Base-by-base conservation (phyloP, 1,284 basidiomycete species). In the Paramarasmius palmivorus region DNA sequence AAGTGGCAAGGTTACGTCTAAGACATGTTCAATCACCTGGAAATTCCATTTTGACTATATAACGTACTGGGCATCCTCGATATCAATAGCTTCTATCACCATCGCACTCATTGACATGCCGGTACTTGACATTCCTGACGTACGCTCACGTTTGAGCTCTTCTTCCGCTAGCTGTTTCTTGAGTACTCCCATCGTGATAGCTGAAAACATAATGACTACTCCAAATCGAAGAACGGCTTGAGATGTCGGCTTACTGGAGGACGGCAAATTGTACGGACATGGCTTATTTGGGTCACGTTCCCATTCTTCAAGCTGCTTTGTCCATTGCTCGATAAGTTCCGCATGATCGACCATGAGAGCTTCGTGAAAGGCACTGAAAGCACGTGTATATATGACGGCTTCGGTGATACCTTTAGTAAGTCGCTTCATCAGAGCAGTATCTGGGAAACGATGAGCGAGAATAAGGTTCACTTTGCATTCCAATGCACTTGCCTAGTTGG, bases 1-100 rank as follows among this genome's bases (percentile, higher is more conserved):
- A 8, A 20, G 7, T 20, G 14, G 23, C 14, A 25, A 9, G 67
- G 0, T 64, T 67, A 22, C 59, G 60, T 0, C 67, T 64, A 26
- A 0, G 58, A 50, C 32, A 59, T 62, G 52, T 74, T 69, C 45
- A 61, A 58, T 0, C 55, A 51, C 17, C 52, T 34, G 14, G 63
- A 48, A 14, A 54, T n/a, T n/a, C n/a, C n/a, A n/a, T n/a, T n/a
- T n/a, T n/a, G n/a, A n/a, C n/a, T n/a, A n/a, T n/a, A n/a, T n/a
- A n/a, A 46, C 6, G 17, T 1, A 17, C 60, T 51, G 25, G 62
- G 62, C 2, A 49, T 36, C 4, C 1, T 53, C 54, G 29, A 35
- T 47, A 14, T 50, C 17, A 12, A 65, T 36, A 1, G 45, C 56
- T 4, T 45, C 50, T 8, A 40, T 40, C 17, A 19, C 22, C 39